Base-by-base conservation (phyloP, 305 asterid genomes). In the Fraxinus sp. region DNA sequence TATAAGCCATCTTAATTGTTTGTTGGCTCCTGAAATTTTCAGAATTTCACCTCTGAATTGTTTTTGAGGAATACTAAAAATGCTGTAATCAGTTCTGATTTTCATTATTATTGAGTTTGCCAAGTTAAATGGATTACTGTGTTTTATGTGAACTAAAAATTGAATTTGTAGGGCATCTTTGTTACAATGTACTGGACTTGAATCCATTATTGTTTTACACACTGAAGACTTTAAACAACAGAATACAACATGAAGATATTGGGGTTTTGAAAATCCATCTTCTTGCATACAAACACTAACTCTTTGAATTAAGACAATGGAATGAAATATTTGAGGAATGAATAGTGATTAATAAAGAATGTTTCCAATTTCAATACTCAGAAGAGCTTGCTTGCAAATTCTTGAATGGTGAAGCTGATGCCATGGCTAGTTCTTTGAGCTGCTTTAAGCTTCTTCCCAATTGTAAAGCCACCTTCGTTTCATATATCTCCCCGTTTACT, bases 1-100 rank as follows among this genome's bases (percentile, higher is more conserved):
- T 93, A 95, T 90, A 91, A 93, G 94, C 92, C 97, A 55, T 59
- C 89, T 80, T 92, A 84, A 86, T 76, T 85, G 35, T 57, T 59
- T 49, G 52, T 49, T 72, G 74, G 52, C 62, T 83, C 73, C 72
- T 87, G 4, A 26, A 77, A 43, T 72, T 71, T 71, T 2, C 41
- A 30, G 46, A 78, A 83, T 70, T 11, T 43, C 20, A 9, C 55
- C 32, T 59, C 46, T 85, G 79, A 79, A 76, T 79, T 85, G 82
- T 68, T 83, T 77, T 81, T 26, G 16, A 77, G 46, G 28, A 28
- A 88, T 39, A 77, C 84, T 49, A 20, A 68, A 55, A 78, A 81
- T 86, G 62, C 75, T 77, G 79, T 79, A 36, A 70, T 62, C 16
- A 75, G 73, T 11, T 85, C 9, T 82, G 39, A 43, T 72, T 22